Conservation (phyloP, 768 basidiomycete genomes). For the Termitomyces titanicus region DNA sequence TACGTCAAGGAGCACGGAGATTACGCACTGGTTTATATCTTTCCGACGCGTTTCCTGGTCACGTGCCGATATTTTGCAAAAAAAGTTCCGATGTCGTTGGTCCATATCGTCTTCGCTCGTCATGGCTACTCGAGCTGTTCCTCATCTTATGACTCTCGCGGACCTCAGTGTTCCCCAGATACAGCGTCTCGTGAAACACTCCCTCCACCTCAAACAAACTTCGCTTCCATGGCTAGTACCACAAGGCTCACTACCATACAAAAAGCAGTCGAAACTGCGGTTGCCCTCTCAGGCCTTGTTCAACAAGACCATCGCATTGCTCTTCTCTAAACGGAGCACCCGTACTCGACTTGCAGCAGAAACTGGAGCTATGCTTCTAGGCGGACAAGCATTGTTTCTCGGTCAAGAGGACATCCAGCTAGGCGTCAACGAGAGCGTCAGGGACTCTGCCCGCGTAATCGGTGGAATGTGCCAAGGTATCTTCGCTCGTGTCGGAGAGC, state of each 20-base stretch:
- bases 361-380: conserved; percentile 73
- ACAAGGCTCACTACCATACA: conserved; percentile 32
- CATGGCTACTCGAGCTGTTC: conserved; percentile 29
- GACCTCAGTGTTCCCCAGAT: conserved; percentile 83
- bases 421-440: conserved; percentile 86
- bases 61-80: not conserved
- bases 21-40: too few species aligned
- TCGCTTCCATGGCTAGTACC: conserved; percentile 70
- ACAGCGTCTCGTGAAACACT: conserved; percentile 55
- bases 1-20: too few species aligned
- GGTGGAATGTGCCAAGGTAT: conserved; percentile 96
- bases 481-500: conserved; percentile 92
- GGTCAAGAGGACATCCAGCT: conserved; percentile 91
- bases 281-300: conserved; percentile 74
- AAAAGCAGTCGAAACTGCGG: conserved; percentile 36
- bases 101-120: not conserved
- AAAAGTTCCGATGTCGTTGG: not conserved
- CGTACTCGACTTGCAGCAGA: conserved; percentile 89
- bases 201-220: conserved; percentile 58
- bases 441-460: conserved; percentile 86
- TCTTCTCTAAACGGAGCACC: conserved; percentile 93
- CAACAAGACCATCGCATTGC: conserved; percentile 80
- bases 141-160: conserved; percentile 85
- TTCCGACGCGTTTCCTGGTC: not conserved
- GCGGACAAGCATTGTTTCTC: conserved; percentile 88